A percentile compares a stretch with the other conserved stretches of the same genome.
These are phyloP conservation scores for Dothistroma septosporum DNA, from an alignment of 2,329 filamentous ascomycete genomes.

Conservation along the genomic window DNA sequence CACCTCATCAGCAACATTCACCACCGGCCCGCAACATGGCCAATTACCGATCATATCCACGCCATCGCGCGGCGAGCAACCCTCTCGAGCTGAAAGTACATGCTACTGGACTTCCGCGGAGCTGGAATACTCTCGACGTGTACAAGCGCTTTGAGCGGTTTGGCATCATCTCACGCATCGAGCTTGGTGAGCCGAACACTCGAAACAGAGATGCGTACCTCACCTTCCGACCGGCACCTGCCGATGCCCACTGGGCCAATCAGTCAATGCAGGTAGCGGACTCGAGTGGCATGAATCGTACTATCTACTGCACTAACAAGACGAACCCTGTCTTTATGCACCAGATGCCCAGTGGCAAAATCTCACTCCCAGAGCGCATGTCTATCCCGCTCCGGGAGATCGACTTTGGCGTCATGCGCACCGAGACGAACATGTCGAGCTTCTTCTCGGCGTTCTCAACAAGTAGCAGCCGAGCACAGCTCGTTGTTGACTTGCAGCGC, in stretches of 20 bases:
- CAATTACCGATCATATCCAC: background rate
- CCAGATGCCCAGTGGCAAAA: slow-evolving; percentile 6
- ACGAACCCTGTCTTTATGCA: slow-evolving; percentile 6
- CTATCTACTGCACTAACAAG: slow-evolving; percentile 9
- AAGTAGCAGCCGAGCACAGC: slow-evolving; percentile 24
- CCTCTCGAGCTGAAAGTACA: slow-evolving; percentile 16
- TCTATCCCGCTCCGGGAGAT: slow-evolving; percentile 36
- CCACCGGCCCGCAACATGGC: background rate
- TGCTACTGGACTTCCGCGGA: slow-evolving; percentile 15
- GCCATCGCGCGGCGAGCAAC: slow-evolving; percentile 5
- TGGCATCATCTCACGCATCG: slow-evolving; percentile 21
- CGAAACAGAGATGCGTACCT: slow-evolving; percentile 12
- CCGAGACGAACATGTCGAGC: slow-evolving; percentile 54
- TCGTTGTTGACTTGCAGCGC: slow-evolving; percentile 43
- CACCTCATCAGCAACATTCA: background rate
- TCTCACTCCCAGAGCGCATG: slow-evolving; percentile 18
- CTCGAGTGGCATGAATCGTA: slow-evolving; percentile 1
- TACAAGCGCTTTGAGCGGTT: slow-evolving; percentile 18
- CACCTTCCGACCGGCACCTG: slow-evolving; percentile 25
- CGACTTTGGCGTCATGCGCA: slow-evolving; percentile 59
- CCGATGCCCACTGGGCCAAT: slow-evolving; percentile 17
- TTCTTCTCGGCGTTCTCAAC: slow-evolving; percentile 48
- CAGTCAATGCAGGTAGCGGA: slow-evolving; percentile 7
- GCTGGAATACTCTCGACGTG: slow-evolving; percentile 23
- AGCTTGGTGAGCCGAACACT: slow-evolving; percentile 12